These are phyloP conservation scores for Cinnamomum micranthum DNA, from an alignment of 164 flowering plant genomes.

Conservation along the genomic window DNA sequence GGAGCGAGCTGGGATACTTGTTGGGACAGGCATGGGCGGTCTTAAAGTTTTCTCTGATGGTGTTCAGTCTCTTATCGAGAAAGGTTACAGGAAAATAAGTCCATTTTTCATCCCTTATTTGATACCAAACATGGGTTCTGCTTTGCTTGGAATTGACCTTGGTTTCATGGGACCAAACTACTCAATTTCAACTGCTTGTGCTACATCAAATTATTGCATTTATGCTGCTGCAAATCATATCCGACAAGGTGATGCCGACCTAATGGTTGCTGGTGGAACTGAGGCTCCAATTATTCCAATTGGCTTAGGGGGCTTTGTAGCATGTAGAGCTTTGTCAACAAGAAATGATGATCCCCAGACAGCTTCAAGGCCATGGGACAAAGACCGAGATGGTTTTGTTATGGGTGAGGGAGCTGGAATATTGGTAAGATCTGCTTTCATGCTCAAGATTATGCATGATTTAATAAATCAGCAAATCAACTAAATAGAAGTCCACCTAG, in stretches of 20 bases:
- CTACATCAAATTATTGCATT: slow-evolving; percentile 91
- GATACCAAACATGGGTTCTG: slow-evolving; percentile 94
- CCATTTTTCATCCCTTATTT: slow-evolving; percentile 96
- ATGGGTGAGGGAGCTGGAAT: slow-evolving; percentile 97
- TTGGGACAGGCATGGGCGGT: slow-evolving; percentile 99
- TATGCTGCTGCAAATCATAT: slow-evolving; percentile 98
- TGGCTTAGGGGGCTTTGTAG: slow-evolving; percentile 91
- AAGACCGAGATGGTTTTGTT: slow-evolving; percentile 87
- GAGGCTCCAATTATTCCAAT: slow-evolving; percentile 92
- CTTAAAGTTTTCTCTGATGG: slow-evolving; percentile 86
- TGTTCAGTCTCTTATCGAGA: slow-evolving; percentile 82
- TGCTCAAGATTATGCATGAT: background rate
- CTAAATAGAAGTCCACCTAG: too few relatives aligned
- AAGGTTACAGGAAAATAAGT: slow-evolving; percentile 77
- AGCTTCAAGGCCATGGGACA: slow-evolving; percentile 98
- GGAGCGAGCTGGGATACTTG: slow-evolving; percentile 82
- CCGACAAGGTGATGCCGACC: slow-evolving; percentile 90
- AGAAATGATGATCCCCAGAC: slow-evolving; percentile 95
- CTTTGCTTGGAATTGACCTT: slow-evolving; percentile 86
- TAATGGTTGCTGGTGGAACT: slow-evolving; percentile 96
- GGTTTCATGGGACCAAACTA: slow-evolving; percentile 98
- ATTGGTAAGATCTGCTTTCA: slow-evolving; percentile 50
- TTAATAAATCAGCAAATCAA: too few relatives aligned
- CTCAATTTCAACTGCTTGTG: slow-evolving; percentile 95
- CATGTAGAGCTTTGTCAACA: slow-evolving; percentile 95